Percentiles rank a stretch among this genome's conserved stretches.
These are phyloP conservation scores for Solanum tarapatanum DNA, from an alignment of 257 asterid species.

Conservation along the genomic window DNA sequence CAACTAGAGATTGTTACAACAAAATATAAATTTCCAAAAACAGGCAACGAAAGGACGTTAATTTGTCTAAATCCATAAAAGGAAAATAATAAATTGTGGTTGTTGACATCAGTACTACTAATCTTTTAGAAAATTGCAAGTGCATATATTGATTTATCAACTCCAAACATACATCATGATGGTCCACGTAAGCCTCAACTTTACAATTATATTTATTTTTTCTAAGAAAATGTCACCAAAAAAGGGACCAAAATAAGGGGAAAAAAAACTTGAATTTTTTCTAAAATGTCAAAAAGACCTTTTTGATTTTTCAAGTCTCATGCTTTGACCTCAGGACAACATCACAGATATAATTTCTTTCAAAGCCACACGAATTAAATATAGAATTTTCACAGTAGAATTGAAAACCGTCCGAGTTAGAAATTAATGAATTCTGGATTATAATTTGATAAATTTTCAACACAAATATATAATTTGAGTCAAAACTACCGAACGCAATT, in stretches of 20 bases:
- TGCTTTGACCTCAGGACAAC: neutral
- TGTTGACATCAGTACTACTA: neutral
- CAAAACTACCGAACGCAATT: neutral
- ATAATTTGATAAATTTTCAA: neutral
- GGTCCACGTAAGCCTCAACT: neutral
- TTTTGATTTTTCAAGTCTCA: neutral
- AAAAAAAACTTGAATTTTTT: neutral
- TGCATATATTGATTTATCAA: neutral
- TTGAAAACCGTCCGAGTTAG: neutral
- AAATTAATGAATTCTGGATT: too few relatives aligned
- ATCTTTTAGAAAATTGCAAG: neutral
- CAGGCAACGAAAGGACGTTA: neutral
- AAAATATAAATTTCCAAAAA: neutral
- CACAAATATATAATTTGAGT: neutral
- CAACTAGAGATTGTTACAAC: neutral
- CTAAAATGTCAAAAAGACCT: neutral
- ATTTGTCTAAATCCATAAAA: neutral
- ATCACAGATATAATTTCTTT: neutral
- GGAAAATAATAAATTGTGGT: neutral
- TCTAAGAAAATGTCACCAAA: neutral
- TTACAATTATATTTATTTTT: neutral
- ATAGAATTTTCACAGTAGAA: neutral
- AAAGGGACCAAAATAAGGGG: neutral
- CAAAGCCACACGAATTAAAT: neutral
- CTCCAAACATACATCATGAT: neutral